Base-by-base conservation (phyloP, 1,284 basidiomycete genomes). In the Athelia sp. region DNA sequence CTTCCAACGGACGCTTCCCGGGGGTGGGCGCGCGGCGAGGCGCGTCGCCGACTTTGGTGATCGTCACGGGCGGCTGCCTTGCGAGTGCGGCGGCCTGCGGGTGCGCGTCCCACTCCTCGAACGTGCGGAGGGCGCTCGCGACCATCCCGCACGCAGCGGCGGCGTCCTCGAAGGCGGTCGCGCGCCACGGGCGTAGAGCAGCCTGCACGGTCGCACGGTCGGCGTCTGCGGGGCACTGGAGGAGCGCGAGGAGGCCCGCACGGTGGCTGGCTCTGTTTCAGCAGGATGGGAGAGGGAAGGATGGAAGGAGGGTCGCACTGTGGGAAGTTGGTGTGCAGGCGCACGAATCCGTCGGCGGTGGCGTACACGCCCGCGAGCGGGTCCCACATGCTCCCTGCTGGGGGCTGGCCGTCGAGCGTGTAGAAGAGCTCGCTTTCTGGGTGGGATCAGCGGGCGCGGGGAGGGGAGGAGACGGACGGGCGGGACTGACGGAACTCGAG, bases 311-410 rank as follows among this genome's bases (percentile, higher is more conserved):
- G 17, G 11, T 6, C 1, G 19, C 24, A 59, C 79, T 84, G 81
- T 31, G 81, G 76, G 56, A 84, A 84, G 54, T 83, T 84, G 19
- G 81, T 82, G 57, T 84, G 82, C 17, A 82, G 72, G 22, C 81
- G 70, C 13, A 83, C 75, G 55, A 68, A 75, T 45, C 68, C 65
- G 44, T 66, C 55, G 48, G 78, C 76, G 3, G 81, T 82, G 45
- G 63, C 57, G 58, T 82, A 84, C 1, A 79, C 51, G 0, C 81
- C 82, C 1, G 77, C 75, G 4, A 84, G 66, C 1, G 62, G 56
- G 51, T 84, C 81, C 69, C 76, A 82, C 0, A 74, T 26, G 0
- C 13, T 29, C 13, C 62, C 65, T 6, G 57, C 56, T 0, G 70
- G 66, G 4, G 67, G 53, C 38, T 67, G 42, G 0, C 65, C 71